phyloP scores from a whole-genome alignment of 2,329 filamentous ascomycete species.

The Aphanoascus verrucosus region DNA sequence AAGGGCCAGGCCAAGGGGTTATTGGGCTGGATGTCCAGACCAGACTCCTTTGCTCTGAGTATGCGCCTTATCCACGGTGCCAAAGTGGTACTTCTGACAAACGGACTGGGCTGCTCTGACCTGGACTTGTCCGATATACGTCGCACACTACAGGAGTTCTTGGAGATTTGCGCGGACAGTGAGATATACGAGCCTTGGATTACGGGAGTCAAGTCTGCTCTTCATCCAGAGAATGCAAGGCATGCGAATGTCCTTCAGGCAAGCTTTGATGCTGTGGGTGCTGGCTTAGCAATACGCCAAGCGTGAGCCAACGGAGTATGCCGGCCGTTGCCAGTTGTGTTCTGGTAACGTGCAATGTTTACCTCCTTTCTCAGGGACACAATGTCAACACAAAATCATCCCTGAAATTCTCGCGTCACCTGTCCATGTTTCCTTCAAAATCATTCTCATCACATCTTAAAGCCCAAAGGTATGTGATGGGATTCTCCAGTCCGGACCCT shows the following conservation, averaged over 20 bases:
- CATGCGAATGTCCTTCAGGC: background rate
- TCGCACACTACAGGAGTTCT: constrained; percentile 21
- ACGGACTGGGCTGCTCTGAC: constrained; percentile 16
- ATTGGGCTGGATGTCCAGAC: constrained; percentile 61
- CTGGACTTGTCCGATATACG: constrained; percentile 16
- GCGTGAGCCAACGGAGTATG: background rate
- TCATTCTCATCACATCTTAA: background rate
- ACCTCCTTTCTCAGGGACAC: background rate
- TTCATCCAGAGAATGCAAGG: constrained; percentile 10
- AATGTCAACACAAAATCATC: background rate
- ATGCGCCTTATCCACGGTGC: constrained; percentile 33
- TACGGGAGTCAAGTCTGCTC: constrained; percentile 19
- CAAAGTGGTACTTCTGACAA: constrained; percentile 23
- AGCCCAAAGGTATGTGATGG: background rate
- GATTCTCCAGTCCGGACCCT: too few relatives aligned
- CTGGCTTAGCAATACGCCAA: background rate
- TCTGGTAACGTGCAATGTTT: background rate
- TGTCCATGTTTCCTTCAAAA: background rate
- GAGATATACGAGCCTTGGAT: constrained; percentile 10
- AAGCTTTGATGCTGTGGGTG: background rate
- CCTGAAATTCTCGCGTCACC: background rate
- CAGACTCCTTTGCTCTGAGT: constrained; percentile 49
- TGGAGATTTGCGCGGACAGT: constrained; percentile 7
- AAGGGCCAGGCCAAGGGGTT: constrained; percentile 47
- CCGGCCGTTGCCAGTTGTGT: background rate